Percentiles rank a stretch among this genome's conserved stretches.
Conservation (phyloP, 768 basidiomycete genomes). For the Russula brevipes region DNA sequence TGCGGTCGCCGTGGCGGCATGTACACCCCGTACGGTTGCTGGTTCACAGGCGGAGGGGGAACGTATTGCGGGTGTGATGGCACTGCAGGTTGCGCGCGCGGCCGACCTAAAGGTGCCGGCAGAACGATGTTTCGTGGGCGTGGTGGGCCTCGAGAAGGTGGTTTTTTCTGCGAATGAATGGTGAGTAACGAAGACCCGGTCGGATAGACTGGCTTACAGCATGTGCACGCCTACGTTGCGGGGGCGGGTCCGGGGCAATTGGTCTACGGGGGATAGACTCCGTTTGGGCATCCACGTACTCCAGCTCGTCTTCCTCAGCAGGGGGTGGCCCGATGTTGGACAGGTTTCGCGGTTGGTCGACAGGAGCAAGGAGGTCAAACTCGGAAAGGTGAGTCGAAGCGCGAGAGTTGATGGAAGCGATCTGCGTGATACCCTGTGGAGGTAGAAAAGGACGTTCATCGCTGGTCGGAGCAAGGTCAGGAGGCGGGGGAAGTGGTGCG, state of each 20-base stretch:
- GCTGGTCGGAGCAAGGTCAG: slow-evolving; percentile 1
- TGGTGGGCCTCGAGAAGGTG: neutral
- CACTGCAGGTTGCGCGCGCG: slow-evolving; percentile 5
- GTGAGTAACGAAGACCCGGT: neutral
- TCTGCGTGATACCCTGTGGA: slow-evolving; percentile 15
- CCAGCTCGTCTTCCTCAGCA: slow-evolving; percentile 21
- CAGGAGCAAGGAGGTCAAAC: slow-evolving; percentile 24
- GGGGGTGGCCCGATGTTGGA: slow-evolving; percentile 6
- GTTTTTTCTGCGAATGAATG: neutral
- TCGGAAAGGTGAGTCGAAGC: slow-evolving; percentile 25
- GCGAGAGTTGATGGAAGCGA: slow-evolving; percentile 15
- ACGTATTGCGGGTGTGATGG: neutral
- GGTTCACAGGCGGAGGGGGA: neutral
- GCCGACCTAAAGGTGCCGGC: slow-evolving; percentile 18
- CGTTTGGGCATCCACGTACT: slow-evolving; percentile 13
- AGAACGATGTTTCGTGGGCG: slow-evolving; percentile 19
- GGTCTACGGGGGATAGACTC: slow-evolving; percentile 7
- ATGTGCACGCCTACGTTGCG: slow-evolving; percentile 2
- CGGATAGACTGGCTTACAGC: neutral
- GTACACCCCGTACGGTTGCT: neutral
- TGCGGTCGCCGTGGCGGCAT: neutral
- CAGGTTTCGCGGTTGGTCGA: slow-evolving; percentile 2
- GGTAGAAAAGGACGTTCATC: neutral
- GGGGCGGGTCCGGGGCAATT: slow-evolving; percentile 1
- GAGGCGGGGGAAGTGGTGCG: neutral